Conservation (phyloP, 257 asterid species). For the Cordia subcordata region DNA sequence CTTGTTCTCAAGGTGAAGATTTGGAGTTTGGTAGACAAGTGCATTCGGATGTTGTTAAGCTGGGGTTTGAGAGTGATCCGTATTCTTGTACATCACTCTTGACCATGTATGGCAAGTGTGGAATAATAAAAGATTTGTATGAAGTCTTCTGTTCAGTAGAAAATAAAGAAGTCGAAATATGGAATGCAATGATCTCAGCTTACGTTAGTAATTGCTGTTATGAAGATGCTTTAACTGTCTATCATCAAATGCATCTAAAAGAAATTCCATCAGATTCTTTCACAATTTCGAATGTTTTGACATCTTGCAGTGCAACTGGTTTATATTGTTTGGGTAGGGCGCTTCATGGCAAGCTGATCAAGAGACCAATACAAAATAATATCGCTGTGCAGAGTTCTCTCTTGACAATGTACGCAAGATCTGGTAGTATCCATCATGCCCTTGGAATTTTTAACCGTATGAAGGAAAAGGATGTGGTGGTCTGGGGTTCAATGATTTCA, state of each 20-base stretch:
- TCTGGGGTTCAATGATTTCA: slow-evolving; percentile 85
- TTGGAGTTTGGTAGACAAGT: slow-evolving; percentile 49
- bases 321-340: slow-evolving; percentile 39
- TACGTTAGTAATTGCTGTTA: slow-evolving; percentile 44
- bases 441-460: slow-evolving; percentile 45
- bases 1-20: slow-evolving; percentile 57
- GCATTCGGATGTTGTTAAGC: slow-evolving; percentile 67
- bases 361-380: slow-evolving; percentile 49
- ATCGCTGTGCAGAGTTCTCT: slow-evolving; percentile 63
- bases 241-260: slow-evolving; percentile 38
- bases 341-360: slow-evolving; percentile 59
- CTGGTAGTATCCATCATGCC: slow-evolving; percentile 45
- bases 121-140: slow-evolving; percentile 44
- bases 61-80: slow-evolving; percentile 53
- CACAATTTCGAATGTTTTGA: slow-evolving; percentile 56
- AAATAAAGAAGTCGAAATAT: slow-evolving; percentile 49
- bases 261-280: slow-evolving; percentile 59
- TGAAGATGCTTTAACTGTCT: slow-evolving; percentile 48
- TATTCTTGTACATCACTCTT: slow-evolving; percentile 69
- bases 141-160: slow-evolving; percentile 31
- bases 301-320: slow-evolving; percentile 45
- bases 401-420: slow-evolving; percentile 77
- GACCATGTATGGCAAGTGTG: slow-evolving; percentile 65
- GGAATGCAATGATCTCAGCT: slow-evolving; percentile 90
- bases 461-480: slow-evolving; percentile 60